These are phyloP conservation scores for Pyricularia sp. DNA, from an alignment of 2,329 filamentous ascomycete species.

Conservation along the genomic window DNA sequence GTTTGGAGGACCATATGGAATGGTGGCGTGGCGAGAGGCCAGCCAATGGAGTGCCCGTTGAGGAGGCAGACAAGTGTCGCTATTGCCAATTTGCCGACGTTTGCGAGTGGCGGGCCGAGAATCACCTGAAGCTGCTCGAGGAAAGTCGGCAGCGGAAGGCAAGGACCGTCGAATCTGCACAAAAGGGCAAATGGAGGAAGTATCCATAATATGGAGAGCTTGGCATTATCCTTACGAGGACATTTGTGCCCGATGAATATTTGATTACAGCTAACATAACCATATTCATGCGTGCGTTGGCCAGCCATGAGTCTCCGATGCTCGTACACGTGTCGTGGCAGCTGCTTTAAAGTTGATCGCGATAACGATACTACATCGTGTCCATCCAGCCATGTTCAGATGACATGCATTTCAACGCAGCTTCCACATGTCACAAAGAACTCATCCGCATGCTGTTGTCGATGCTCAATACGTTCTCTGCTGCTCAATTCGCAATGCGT, in stretches of 20 bases:
- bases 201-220: neutral
- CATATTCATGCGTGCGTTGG: neutral
- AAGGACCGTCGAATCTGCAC: neutral
- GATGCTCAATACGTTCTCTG: neutral
- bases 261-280: no score
- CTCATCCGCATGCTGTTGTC: neutral
- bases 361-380: neutral
- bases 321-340: neutral
- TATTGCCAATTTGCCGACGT: conserved; percentile 72
- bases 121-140: neutral
- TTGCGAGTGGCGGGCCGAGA: conserved; percentile 59
- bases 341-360: neutral
- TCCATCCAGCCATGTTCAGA: neutral
- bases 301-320: neutral
- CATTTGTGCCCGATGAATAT: neutral
- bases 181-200: neutral
- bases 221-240: neutral
- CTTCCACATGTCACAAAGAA: neutral
- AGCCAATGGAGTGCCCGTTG: conserved; percentile 66
- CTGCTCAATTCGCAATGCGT: neutral
- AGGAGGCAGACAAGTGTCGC: conserved; percentile 82
- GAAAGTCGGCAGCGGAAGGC: neutral
- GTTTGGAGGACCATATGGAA: conserved; percentile 58
- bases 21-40: conserved; percentile 78
- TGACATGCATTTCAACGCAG: neutral